Percentiles rank a stretch among this genome's conserved stretches.
Evolutionary conservation across 2,329 filamentous ascomycete species (phyloP).

Genomic region (Sporothrix sp.): DNA sequence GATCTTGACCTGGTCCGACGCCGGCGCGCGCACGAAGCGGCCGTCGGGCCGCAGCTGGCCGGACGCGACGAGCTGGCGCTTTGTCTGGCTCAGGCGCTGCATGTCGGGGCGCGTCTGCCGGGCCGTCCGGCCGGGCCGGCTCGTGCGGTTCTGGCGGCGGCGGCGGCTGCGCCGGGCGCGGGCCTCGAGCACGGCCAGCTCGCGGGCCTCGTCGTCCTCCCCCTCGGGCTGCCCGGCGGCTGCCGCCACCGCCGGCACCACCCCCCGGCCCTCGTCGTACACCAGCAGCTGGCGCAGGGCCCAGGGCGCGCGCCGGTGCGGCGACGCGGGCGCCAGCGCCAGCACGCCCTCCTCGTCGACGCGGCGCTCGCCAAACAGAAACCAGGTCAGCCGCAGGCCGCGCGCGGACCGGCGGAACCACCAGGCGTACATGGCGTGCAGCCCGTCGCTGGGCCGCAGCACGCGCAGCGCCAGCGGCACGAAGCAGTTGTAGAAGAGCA

Average conservation of each 20-base stretch:
- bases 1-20: conserved; percentile 89
- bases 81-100: conserved; percentile 28
- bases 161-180: no score
- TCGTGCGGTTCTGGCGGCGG: conserved; percentile 1
- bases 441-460: conserved; percentile 73
- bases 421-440: conserved; percentile 85
- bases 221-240: no score
- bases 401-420: conserved; percentile 88
- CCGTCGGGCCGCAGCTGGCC: conserved; percentile 58
- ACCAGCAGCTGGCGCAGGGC: conserved; percentile 39
- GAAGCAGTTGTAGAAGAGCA: conserved; percentile 93
- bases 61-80: conserved; percentile 36
- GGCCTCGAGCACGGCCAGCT: conserved; percentile 39
- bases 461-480: conserved; percentile 80
- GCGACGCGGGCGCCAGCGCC: conserved; percentile 32
- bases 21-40: conserved; percentile 81
- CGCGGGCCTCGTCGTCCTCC: conserved; percentile 26
- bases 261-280: background rate
- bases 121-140: no score
- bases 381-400: conserved; percentile 72
- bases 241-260: no score
- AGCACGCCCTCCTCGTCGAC: conserved; percentile 72
- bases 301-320: conserved; percentile 25
- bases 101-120: conserved; percentile 26
- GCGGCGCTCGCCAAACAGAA: conserved; percentile 77